phyloP scores from a whole-genome alignment of 805 yeast species.

The Groenewaldozyma salmanticensis region DNA sequence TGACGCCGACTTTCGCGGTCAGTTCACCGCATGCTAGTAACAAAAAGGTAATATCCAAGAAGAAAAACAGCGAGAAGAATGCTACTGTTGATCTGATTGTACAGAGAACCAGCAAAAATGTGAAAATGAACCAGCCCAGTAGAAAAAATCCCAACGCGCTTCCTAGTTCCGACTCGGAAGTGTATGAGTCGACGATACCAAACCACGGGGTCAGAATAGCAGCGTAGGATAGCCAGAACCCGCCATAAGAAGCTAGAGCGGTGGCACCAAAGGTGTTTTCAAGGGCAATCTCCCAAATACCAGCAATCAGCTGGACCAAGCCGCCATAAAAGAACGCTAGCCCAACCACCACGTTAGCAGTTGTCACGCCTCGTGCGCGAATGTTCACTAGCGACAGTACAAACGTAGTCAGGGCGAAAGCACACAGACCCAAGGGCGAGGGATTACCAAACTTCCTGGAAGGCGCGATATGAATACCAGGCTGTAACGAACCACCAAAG shows the following conservation, averaged over 20 bases:
- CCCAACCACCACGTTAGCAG: slow-evolving; percentile 47
- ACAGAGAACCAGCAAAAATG: slow-evolving; percentile 41
- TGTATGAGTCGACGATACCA: slow-evolving; percentile 49
- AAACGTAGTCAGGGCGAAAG: slow-evolving; percentile 55
- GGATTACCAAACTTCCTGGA: slow-evolving; percentile 54
- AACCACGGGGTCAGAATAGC: slow-evolving; percentile 51
- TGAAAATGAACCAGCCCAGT: slow-evolving; percentile 56
- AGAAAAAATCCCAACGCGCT: slow-evolving; percentile 52
- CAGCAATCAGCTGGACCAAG: slow-evolving; percentile 47
- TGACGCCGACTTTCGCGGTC: slow-evolving; percentile 23
- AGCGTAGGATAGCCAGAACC: slow-evolving; percentile 60
- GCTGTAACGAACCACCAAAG: slow-evolving; percentile 70
- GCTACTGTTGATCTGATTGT: slow-evolving; percentile 59
- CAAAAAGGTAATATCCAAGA: slow-evolving; percentile 45
- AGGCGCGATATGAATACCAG: slow-evolving; percentile 55
- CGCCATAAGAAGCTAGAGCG: slow-evolving; percentile 55
- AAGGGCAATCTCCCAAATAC: slow-evolving; percentile 54
- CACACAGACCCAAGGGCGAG: slow-evolving; percentile 54
- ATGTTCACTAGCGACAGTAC: slow-evolving; percentile 48
- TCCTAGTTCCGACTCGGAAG: slow-evolving; percentile 25
- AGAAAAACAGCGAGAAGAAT: slow-evolving; percentile 47
- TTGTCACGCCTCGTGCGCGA: slow-evolving; percentile 41
- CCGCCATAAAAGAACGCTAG: slow-evolving; percentile 59
- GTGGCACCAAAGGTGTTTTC: slow-evolving; percentile 64
- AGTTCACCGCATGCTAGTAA: slow-evolving; percentile 31